Percentiles rank a stretch among this genome's conserved stretches.
Conservation (phyloP, 1,284 basidiomycete species). For the Cryptococcus jaspeensis region DNA sequence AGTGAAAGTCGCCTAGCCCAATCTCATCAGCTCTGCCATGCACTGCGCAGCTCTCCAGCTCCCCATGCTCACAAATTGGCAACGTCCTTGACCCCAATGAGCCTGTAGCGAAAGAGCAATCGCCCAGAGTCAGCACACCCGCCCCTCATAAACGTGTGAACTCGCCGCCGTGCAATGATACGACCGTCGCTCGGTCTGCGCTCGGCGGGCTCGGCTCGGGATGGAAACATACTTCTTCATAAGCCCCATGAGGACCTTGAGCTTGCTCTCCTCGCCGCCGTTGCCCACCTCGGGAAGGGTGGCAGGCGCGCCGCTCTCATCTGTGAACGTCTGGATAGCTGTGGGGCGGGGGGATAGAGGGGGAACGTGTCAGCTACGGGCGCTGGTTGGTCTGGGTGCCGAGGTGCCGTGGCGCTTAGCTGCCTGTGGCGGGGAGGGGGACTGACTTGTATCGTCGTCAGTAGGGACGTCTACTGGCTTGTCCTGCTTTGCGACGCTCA, state of each 20-base stretch:
- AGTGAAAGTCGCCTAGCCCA: constrained; percentile 74
- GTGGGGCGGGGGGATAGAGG: background rate
- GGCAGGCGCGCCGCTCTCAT: constrained; percentile 53
- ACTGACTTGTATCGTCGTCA: constrained; percentile 41
- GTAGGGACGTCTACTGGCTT: constrained; percentile 30
- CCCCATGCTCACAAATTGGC: constrained; percentile 68
- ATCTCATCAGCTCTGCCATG: too few relatives aligned
- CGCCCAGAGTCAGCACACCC: constrained; percentile 75
- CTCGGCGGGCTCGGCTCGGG: background rate
- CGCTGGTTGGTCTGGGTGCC: background rate
- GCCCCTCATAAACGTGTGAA: constrained; percentile 62
- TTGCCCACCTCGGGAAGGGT: constrained; percentile 72
- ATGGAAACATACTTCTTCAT: constrained; percentile 70
- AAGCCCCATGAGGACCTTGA: constrained; percentile 84
- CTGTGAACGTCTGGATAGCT: constrained; percentile 39
- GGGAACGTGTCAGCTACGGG: background rate
- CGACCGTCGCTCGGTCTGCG: background rate
- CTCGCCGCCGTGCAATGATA: background rate
- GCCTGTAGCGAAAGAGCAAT: constrained; percentile 17
- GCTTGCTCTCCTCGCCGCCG: constrained; percentile 77
- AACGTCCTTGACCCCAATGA: constrained; percentile 76
- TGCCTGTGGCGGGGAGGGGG: background rate
- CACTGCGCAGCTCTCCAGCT: too few relatives aligned
- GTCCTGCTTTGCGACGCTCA: constrained; percentile 14
- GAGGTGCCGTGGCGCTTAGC: background rate